Evolutionary conservation across 805 yeast species (phyloP).

Genomic region (Starmerella stigmatis): DNA sequence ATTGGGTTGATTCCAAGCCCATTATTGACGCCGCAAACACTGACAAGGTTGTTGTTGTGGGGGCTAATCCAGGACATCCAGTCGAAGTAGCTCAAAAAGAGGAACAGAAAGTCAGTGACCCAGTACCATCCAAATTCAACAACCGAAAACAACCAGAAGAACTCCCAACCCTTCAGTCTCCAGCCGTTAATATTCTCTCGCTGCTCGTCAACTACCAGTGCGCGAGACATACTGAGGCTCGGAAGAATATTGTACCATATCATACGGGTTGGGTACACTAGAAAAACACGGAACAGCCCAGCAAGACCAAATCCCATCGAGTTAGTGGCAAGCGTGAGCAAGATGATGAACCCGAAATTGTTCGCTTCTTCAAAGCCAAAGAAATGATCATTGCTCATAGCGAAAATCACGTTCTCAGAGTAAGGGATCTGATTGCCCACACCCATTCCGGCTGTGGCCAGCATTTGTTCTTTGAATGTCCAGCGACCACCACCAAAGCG

Average conservation of each 20-base stretch:
- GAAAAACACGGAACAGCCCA: constrained; percentile 49
- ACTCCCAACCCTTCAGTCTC: constrained; percentile 42
- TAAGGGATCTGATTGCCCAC: constrained; percentile 25
- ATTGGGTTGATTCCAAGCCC: constrained; percentile 44
- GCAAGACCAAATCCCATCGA: constrained; percentile 59
- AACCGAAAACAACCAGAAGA: constrained; percentile 39
- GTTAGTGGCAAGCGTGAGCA: constrained; percentile 46
- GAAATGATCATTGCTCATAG: constrained; percentile 26
- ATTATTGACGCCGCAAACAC: constrained; percentile 39
- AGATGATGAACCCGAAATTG: constrained; percentile 43
- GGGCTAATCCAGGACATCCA: constrained; percentile 55
- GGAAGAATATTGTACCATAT: constrained; percentile 48
- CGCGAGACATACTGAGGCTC: constrained; percentile 40
- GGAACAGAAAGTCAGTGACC: constrained; percentile 42
- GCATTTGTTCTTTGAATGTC: constrained; percentile 21
- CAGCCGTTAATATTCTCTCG: constrained; percentile 42
- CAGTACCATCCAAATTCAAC: constrained; percentile 32
- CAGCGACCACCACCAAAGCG: constrained; percentile 50
- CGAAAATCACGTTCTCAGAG: constrained; percentile 27
- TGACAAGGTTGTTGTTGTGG: constrained; percentile 38
- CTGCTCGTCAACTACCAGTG: constrained; percentile 29
- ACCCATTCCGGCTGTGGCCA: constrained; percentile 19
- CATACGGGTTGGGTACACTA: constrained; percentile 42
- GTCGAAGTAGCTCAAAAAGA: constrained; percentile 51
- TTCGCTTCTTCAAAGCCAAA: constrained; percentile 24